A percentile compares a stretch with the other conserved stretches of the same genome.
Conservation (phyloP, 805 yeast genomes). For the Kregervanrija fluxuum region DNA sequence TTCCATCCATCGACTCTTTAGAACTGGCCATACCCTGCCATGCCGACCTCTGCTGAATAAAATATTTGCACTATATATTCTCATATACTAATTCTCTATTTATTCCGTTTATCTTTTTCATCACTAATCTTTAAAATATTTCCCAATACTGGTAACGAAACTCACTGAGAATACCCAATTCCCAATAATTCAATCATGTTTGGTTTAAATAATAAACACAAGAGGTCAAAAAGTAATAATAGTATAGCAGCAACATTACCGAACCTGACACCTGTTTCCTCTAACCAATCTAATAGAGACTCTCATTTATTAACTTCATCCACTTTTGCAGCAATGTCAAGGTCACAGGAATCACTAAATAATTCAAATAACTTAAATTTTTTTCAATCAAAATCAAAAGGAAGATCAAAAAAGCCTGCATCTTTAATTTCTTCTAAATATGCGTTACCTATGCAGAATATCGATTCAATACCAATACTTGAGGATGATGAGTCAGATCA, state of each 20-base stretch:
- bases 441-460: conserved; percentile 1
- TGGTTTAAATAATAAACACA: background rate
- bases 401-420: background rate
- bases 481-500: conserved; percentile 27
- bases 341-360: conserved; percentile 7
- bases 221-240: background rate
- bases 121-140: background rate
- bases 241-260: background rate
- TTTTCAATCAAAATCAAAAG: background rate
- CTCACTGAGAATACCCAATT: background rate
- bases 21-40: too few relatives aligned
- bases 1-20: too few relatives aligned
- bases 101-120: background rate
- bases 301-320: conserved; percentile 1
- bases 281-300: conserved; percentile 1
- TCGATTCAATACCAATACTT: conserved; percentile 21
- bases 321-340: conserved; percentile 4
- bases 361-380: conserved; percentile 3
- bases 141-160: background rate
- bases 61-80: background rate
- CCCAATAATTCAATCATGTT: background rate
- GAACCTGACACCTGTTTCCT: background rate
- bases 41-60: too few relatives aligned
- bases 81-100: background rate
- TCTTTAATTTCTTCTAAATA: background rate